phyloP scores from a whole-genome alignment of 129 eudicot species.

The Ambrosia trifida region DNA sequence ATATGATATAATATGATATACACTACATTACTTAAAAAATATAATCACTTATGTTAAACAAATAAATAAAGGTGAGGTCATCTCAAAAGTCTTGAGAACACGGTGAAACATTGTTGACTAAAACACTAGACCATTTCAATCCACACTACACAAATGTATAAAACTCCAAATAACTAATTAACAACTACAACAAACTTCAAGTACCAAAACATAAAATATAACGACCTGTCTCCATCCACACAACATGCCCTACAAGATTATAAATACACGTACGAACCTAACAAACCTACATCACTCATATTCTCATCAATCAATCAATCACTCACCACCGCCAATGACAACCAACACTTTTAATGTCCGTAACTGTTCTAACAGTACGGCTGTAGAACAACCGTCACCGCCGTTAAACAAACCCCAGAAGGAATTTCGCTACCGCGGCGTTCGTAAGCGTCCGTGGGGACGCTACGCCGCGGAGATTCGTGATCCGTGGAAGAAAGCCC shows the following conservation, averaged over 20 bases:
- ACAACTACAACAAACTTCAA: neutral
- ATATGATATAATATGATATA: too few species aligned
- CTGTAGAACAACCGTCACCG: neutral
- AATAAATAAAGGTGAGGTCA: neutral
- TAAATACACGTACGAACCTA: slow-evolving; percentile 19
- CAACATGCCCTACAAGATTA: neutral
- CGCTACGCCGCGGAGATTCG: slow-evolving; percentile 73
- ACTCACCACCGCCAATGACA: slow-evolving; percentile 27
- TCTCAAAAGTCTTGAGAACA: neutral
- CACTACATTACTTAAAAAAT: too few species aligned
- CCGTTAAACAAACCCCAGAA: neutral
- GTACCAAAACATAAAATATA: neutral
- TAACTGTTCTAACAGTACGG: neutral
- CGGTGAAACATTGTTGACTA: slow-evolving; percentile 11
- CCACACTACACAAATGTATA: neutral
- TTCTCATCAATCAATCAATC: slow-evolving; percentile 1
- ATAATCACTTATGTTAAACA: too few species aligned
- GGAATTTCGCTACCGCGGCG: slow-evolving; percentile 53
- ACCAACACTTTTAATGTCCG: slow-evolving; percentile 23
- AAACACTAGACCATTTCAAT: neutral
- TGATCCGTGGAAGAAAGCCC: slow-evolving; percentile 55
- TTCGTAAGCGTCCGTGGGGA: slow-evolving; percentile 72
- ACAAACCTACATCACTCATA: slow-evolving; percentile 13
- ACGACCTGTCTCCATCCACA: slow-evolving; percentile 19
- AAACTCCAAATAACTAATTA: neutral